These are phyloP conservation scores for Penicillium verhagenii DNA, from an alignment of 495 filamentous ascomycete genomes.

Conservation along the genomic window DNA sequence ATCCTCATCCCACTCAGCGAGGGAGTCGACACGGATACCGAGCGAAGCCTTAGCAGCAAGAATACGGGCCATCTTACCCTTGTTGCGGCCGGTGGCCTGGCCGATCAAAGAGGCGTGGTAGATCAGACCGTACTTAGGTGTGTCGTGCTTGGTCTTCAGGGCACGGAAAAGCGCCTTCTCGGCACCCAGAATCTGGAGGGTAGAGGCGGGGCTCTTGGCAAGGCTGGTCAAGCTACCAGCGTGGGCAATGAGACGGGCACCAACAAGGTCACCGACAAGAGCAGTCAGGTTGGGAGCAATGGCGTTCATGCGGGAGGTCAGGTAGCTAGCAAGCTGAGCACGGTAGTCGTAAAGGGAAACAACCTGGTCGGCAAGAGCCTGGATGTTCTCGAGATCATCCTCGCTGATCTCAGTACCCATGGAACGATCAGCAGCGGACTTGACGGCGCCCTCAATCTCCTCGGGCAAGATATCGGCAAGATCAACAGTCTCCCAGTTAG, in stretches of 20 bases:
- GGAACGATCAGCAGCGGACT: conserved; percentile 89
- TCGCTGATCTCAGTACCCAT: conserved; percentile 97
- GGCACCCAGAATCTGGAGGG: conserved; percentile 95
- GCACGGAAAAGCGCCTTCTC: conserved; percentile 99
- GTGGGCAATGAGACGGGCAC: conserved; percentile 93
- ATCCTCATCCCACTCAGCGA: conserved; percentile 76
- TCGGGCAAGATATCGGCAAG: conserved; percentile 92
- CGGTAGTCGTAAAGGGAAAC: conserved; percentile 88
- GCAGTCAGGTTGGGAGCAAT: conserved; percentile 96
- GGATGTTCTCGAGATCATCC: conserved; percentile 88
- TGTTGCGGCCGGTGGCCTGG: conserved; percentile 95
- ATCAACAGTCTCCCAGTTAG: conserved; percentile 70
- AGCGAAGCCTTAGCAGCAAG: conserved; percentile 90
- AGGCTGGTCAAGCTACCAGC: conserved; percentile 93
- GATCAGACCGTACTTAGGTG: conserved; percentile 97
- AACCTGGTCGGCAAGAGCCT: conserved; percentile 87
- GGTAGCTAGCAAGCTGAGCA: conserved; percentile 79
- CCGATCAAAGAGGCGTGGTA: conserved; percentile 97
- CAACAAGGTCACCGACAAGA: conserved; percentile 90
- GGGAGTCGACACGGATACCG: conserved; percentile 88
- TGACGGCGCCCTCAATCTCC: conserved; percentile 89
- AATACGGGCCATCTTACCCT: conserved; percentile 98
- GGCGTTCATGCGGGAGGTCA: conserved; percentile 91
- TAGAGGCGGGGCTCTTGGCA: conserved; percentile 93
- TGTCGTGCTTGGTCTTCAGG: conserved; percentile 98